phyloP scores from a whole-genome alignment of 306 rosid genomes.

The Delonix regia region DNA sequence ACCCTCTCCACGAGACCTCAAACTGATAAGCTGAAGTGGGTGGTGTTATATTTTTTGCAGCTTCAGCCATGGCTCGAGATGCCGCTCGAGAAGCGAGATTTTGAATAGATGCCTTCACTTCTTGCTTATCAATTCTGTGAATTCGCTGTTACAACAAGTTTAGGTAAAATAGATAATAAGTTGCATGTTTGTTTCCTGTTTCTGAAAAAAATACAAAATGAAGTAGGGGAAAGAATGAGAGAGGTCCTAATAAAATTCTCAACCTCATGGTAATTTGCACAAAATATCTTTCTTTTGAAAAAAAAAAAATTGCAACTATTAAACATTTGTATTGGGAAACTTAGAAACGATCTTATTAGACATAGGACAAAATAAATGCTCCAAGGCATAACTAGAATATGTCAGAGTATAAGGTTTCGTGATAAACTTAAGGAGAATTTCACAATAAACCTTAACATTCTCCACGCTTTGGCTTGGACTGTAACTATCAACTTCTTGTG shows the following conservation, averaged over 20 bases:
- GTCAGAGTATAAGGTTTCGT: neutral
- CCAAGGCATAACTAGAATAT: neutral
- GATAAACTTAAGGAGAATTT: neutral
- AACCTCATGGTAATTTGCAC: neutral
- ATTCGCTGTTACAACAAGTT: slow-evolving; percentile 54
- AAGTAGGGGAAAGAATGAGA: neutral
- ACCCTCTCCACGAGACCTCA: slow-evolving; percentile 85
- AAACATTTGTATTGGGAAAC: neutral
- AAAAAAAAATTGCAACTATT: neutral
- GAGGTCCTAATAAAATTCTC: neutral
- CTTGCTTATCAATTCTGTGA: slow-evolving; percentile 46
- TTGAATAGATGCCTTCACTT: slow-evolving; percentile 62
- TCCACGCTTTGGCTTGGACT: neutral
- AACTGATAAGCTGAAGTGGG: slow-evolving; percentile 93
- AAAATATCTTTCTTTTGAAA: neutral
- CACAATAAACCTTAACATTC: neutral
- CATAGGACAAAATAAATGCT: neutral
- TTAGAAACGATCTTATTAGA: neutral
- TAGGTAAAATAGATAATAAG: neutral
- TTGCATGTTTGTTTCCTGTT: slow-evolving; percentile 3
- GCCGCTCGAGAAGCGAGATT: slow-evolving; percentile 88
- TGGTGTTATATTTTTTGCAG: slow-evolving; percentile 64
- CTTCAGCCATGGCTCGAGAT: slow-evolving; percentile 69
- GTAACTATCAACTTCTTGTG: neutral
- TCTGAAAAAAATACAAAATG: neutral